Evolutionary conservation across 345 rosid species (phyloP).

Genomic region (Nephelium lappaceum): DNA sequence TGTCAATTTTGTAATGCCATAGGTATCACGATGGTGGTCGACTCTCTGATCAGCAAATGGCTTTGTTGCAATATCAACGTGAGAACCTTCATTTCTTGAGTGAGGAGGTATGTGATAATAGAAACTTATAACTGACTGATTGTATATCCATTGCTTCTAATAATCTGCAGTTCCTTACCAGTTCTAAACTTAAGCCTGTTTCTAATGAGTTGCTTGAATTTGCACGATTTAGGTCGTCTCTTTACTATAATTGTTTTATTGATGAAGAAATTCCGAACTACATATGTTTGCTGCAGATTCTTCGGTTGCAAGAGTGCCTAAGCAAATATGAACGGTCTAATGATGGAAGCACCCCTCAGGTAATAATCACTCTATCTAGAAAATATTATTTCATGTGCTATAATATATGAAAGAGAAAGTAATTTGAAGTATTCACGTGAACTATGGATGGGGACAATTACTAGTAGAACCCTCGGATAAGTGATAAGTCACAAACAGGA

Average conservation of each 20-base stretch:
- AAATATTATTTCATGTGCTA: slow-evolving; percentile 2
- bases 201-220: neutral
- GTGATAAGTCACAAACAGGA: slow-evolving; percentile 3
- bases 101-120: slow-evolving; percentile 65
- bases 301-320: slow-evolving; percentile 82
- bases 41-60: slow-evolving; percentile 96
- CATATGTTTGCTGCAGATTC: slow-evolving; percentile 54
- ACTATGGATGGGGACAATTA: neutral
- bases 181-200: slow-evolving; percentile 5
- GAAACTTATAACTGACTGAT: neutral
- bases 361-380: slow-evolving; percentile 26
- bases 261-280: neutral
- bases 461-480: neutral
- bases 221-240: slow-evolving; percentile 9
- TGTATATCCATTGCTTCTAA: neutral
- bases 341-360: slow-evolving; percentile 95
- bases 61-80: slow-evolving; percentile 93
- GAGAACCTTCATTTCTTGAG: slow-evolving; percentile 95
- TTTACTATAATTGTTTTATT: slow-evolving; percentile 7
- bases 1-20: slow-evolving; percentile 24
- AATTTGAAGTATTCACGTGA: neutral
- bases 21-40: slow-evolving; percentile 91
- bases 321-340: slow-evolving; percentile 87
- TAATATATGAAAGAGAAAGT: neutral
- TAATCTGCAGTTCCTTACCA: neutral